Conservation (phyloP, 2,329 filamentous ascomycete species). For the Phyllosticta citriasiana region DNA sequence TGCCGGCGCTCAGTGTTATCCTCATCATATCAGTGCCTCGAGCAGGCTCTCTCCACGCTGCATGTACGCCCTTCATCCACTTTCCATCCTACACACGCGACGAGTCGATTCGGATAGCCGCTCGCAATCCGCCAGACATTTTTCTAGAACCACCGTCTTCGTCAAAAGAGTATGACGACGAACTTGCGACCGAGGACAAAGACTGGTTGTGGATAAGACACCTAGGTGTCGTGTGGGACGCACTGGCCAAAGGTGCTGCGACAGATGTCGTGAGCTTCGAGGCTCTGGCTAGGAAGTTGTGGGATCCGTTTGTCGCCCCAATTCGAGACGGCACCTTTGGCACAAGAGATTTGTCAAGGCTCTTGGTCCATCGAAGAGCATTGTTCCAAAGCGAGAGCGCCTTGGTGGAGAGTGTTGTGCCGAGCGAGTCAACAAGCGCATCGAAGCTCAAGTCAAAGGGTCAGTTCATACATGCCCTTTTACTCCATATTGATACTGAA, state of each 20-base stretch:
- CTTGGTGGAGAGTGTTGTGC: constrained; percentile 52
- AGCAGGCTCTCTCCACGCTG: constrained; percentile 57
- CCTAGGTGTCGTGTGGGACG: constrained; percentile 75
- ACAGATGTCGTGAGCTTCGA: constrained; percentile 67
- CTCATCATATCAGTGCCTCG: constrained; percentile 67
- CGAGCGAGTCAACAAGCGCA: neutral
- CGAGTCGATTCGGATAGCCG: constrained; percentile 69
- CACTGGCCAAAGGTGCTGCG: constrained; percentile 68
- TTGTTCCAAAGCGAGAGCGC: constrained; percentile 66
- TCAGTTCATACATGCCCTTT: neutral
- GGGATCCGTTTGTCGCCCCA: constrained; percentile 75
- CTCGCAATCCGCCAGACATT: constrained; percentile 39
- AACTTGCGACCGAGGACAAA: constrained; percentile 47
- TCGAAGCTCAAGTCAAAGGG: neutral
- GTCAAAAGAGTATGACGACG: constrained; percentile 38
- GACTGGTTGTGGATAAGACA: constrained; percentile 71
- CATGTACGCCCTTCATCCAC: constrained; percentile 64
- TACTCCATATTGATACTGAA: neutral
- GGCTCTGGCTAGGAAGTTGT: constrained; percentile 62
- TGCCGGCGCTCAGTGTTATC: constrained; percentile 66
- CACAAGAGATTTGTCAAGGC: constrained; percentile 71
- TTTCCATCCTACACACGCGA: constrained; percentile 77
- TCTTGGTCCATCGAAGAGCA: constrained; percentile 61
- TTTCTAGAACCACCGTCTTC: constrained; percentile 28
- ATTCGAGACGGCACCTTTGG: constrained; percentile 63